These are phyloP conservation scores for Pochonia chlamydosporia DNA, from an alignment of 2,329 filamentous ascomycete species.

Conservation along the genomic window DNA sequence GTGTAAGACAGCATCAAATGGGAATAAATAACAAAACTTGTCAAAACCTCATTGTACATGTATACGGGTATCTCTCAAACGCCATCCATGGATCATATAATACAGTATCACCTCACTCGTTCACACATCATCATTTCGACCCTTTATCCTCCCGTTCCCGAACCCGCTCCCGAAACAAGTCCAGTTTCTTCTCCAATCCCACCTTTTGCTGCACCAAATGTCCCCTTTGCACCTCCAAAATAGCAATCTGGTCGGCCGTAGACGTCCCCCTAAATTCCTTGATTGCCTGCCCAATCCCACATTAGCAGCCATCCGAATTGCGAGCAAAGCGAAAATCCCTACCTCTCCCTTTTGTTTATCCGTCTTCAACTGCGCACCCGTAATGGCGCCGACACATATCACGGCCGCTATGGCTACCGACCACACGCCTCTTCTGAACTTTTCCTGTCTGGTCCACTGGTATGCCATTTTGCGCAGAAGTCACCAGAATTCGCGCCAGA, in stretches of 20 bases:
- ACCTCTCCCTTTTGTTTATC: conserved; percentile 41
- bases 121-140: not conserved
- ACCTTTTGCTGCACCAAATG: conserved; percentile 31
- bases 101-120: not conserved
- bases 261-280: conserved; percentile 32
- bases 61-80: conserved; percentile 8
- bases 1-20: not conserved
- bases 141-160: conserved; percentile 25
- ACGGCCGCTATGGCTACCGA: conserved; percentile 42
- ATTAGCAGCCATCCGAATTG: too few relatives aligned
- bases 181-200: conserved; percentile 36
- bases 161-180: conserved; percentile 32
- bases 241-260: conserved; percentile 37
- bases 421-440: conserved; percentile 27
- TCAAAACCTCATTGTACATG: not conserved
- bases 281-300: conserved; percentile 21
- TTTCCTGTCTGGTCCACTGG: conserved; percentile 25
- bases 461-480: conserved; percentile 1
- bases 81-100: conserved; percentile 1
- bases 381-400: conserved; percentile 40
- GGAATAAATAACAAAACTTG: not conserved
- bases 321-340: conserved; percentile 5
- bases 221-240: conserved; percentile 36
- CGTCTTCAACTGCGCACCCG: conserved; percentile 44
- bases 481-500: conserved; percentile 24